phyloP scores from a whole-genome alignment of 345 rosid species.

The Diplotaxis tenuifolia region DNA sequence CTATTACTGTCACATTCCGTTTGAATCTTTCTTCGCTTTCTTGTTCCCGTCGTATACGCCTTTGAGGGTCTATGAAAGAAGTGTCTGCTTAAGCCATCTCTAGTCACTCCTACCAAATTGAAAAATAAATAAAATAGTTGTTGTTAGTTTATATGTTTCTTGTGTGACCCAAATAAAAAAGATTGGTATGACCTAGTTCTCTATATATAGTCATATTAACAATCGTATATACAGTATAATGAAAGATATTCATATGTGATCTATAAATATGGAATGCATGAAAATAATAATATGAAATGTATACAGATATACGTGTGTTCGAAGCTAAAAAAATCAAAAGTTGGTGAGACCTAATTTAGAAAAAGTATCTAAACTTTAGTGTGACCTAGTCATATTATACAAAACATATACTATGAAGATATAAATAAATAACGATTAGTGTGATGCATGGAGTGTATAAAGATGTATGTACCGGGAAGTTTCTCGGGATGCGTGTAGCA shows the following conservation, averaged over 20 bases:
- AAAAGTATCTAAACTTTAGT: constrained; percentile 9
- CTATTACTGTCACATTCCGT: constrained; percentile 67
- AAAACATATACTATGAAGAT: constrained; percentile 1
- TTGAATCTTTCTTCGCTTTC: constrained; percentile 95
- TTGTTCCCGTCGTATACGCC: constrained; percentile 96
- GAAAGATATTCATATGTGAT: neutral
- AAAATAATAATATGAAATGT: neutral
- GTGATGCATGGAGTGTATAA: neutral
- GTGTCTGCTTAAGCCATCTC: constrained; percentile 97
- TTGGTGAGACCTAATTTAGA: constrained; percentile 25
- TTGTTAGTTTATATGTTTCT: constrained; percentile 19
- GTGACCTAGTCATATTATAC: neutral
- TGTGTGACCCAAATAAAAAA: constrained; percentile 9
- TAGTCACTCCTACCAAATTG: constrained; percentile 70
- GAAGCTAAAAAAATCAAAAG: constrained; percentile 5
- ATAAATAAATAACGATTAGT: neutral
- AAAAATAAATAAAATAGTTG: neutral
- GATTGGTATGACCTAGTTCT: constrained; percentile 28
- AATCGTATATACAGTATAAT: constrained; percentile 8
- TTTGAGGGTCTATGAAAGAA: constrained; percentile 98
- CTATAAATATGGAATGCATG: neutral
- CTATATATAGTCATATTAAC: neutral
- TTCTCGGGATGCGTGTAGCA: constrained; percentile 99
- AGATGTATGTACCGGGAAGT: constrained; percentile 70
- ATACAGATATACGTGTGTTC: neutral